A percentile compares a stretch with the other conserved stretches of the same genome.
Evolutionary conservation across 768 basidiomycete genomes (phyloP).

Genomic region (Kwoniella dendrophila): DNA sequence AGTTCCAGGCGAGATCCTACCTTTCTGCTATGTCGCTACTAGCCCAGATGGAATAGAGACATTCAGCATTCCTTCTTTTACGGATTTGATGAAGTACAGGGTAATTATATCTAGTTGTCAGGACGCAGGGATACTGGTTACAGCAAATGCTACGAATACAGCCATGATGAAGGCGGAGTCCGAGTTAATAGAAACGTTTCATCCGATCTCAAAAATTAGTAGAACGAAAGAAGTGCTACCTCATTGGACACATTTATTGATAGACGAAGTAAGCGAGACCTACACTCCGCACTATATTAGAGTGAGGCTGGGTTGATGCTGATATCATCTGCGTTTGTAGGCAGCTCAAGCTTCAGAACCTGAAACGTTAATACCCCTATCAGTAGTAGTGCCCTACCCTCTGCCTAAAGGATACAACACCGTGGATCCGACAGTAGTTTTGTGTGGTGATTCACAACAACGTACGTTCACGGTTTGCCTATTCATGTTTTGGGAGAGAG

Average conservation of each 20-base stretch:
- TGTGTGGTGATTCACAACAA: constrained; percentile 56
- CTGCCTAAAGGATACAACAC: neutral
- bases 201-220: constrained; percentile 19
- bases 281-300: neutral
- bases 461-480: constrained; percentile 17
- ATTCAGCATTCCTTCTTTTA: constrained; percentile 41
- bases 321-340: constrained; percentile 14
- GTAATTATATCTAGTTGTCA: constrained; percentile 51
- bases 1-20: constrained; percentile 39
- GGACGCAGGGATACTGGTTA: constrained; percentile 51
- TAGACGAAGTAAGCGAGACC: constrained; percentile 52
- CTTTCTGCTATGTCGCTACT: constrained; percentile 12
- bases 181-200: constrained; percentile 12
- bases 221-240: constrained; percentile 12
- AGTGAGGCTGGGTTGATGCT: neutral
- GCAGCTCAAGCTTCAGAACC: constrained; percentile 57
- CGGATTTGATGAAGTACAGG: constrained; percentile 42
- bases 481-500: neutral
- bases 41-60: constrained; percentile 26
- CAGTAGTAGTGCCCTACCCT: constrained; percentile 34
- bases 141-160: constrained; percentile 43
- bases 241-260: constrained; percentile 56
- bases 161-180: constrained; percentile 46
- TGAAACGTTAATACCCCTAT: constrained; percentile 50
- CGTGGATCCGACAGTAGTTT: constrained; percentile 33